Conservation (phyloP, 2,329 filamentous ascomycete species). For the Epichloe glyceriae region DNA sequence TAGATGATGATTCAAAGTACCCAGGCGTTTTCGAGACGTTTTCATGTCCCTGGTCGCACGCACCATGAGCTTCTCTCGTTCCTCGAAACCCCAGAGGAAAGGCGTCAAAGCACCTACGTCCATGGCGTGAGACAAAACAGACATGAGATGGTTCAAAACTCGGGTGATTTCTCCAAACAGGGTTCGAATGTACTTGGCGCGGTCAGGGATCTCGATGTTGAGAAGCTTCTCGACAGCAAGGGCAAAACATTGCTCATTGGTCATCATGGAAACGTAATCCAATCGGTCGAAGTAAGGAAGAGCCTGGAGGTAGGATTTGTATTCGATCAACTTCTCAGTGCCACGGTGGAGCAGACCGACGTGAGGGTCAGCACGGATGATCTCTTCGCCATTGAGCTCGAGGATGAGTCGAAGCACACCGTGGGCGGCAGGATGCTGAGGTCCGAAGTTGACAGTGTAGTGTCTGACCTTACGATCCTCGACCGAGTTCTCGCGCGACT, state of each 20-base stretch:
- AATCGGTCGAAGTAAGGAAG: conserved; percentile 97
- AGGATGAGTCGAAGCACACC: conserved; percentile 95
- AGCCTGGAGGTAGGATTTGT: conserved; percentile 97
- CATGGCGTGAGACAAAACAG: conserved; percentile 93
- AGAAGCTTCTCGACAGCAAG: conserved; percentile 95
- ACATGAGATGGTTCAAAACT: conserved; percentile 95
- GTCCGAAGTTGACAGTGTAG: conserved; percentile 99
- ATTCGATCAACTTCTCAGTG: conserved; percentile 99
- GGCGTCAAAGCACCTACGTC: conserved; percentile 96
- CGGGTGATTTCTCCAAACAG: conserved; percentile 92
- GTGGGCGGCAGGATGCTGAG: conserved; percentile 96
- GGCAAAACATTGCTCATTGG: conserved; percentile 95
- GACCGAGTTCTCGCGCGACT: conserved; percentile 34
- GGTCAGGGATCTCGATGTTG: conserved; percentile 88
- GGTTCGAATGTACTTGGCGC: conserved; percentile 94
- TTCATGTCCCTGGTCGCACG: conserved; percentile 15
- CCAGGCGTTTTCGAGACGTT: not conserved
- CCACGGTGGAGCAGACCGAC: conserved; percentile 92
- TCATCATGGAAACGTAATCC: conserved; percentile 99
- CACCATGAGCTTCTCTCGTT: conserved; percentile 99
- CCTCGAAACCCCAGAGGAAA: conserved; percentile 98
- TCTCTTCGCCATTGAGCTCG: conserved; percentile 95
- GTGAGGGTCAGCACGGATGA: conserved; percentile 90
- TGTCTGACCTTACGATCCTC: conserved; percentile 78
- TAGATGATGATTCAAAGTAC: not conserved